Conservation (phyloP, 2,329 filamentous ascomycete genomes). For the Colletotrichum zoysiae region DNA sequence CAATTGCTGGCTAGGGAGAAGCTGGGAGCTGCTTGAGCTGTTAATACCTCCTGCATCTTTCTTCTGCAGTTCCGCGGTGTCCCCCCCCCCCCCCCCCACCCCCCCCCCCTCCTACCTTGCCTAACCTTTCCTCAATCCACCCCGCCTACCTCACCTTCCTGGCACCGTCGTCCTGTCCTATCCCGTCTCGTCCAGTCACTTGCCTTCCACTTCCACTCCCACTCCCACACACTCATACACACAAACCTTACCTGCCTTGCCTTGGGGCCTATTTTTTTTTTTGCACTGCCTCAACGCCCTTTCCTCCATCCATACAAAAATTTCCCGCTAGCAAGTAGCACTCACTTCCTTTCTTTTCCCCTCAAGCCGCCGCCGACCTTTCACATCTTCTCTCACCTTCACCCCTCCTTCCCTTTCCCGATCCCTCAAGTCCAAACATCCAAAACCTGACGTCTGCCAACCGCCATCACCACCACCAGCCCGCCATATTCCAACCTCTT, state of each 20-base stretch:
- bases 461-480: conserved; percentile 32
- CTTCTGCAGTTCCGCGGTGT: background rate
- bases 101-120: conserved; percentile 28
- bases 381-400: conserved; percentile 25
- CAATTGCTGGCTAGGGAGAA: conserved; percentile 5
- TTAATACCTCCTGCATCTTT: background rate
- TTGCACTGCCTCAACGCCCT: conserved; percentile 42
- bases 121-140: conserved; percentile 29
- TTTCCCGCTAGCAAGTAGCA: conserved; percentile 30
- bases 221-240: conserved; percentile 38
- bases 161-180: conserved; percentile 4
- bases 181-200: conserved; percentile 32
- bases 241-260: conserved; percentile 42
- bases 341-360: conserved; percentile 36
- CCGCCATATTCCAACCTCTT: conserved; percentile 37
- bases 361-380: conserved; percentile 32
- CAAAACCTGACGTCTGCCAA: conserved; percentile 34
- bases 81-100: conserved; percentile 14
- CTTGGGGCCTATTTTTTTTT: conserved; percentile 35
- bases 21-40: conserved; percentile 12
- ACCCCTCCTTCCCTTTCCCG: conserved; percentile 34
- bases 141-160: conserved; percentile 35
- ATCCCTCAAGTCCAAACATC: conserved; percentile 31
- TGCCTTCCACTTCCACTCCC: conserved; percentile 31
- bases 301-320: conserved; percentile 35